Conservation (phyloP, 768 basidiomycete genomes). For the Termitomyces sp. region DNA sequence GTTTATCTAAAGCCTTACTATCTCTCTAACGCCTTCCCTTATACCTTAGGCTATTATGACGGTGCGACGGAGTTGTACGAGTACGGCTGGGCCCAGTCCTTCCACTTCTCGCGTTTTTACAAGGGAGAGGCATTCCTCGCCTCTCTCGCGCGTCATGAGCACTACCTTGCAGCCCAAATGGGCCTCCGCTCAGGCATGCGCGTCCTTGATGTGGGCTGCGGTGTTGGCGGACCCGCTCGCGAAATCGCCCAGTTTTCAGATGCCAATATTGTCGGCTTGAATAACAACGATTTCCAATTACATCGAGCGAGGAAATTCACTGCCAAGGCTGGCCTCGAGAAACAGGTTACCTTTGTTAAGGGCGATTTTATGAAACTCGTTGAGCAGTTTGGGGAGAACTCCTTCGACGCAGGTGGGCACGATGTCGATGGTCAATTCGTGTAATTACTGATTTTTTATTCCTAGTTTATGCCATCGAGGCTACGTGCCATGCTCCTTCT, state of each 20-base stretch:
- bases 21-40: not conserved
- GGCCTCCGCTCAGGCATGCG: conserved; percentile 83
- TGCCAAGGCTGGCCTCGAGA: conserved; percentile 63
- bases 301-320: conserved; percentile 84
- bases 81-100: conserved; percentile 86
- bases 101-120: conserved; percentile 98
- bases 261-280: conserved; percentile 77
- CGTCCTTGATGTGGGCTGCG: conserved; percentile 97
- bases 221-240: conserved; percentile 94
- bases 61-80: conserved; percentile 95
- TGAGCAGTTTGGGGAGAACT: conserved; percentile 88
- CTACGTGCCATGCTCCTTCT: conserved; percentile 92
- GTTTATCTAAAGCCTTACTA: not conserved
- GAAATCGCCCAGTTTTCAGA: conserved; percentile 93
- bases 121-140: conserved; percentile 77
- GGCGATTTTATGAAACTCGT: conserved; percentile 96
- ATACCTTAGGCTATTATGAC: conserved; percentile 81
- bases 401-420: conserved; percentile 86
- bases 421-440: not conserved
- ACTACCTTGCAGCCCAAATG: conserved; percentile 92
- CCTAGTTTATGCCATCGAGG: conserved; percentile 93
- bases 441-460: conserved; percentile 3
- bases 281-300: conserved; percentile 97
- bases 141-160: conserved; percentile 89
- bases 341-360: conserved; percentile 78